Base-by-base conservation (phyloP, 106 monocot species). In the Dioscorea dumetorum region DNA sequence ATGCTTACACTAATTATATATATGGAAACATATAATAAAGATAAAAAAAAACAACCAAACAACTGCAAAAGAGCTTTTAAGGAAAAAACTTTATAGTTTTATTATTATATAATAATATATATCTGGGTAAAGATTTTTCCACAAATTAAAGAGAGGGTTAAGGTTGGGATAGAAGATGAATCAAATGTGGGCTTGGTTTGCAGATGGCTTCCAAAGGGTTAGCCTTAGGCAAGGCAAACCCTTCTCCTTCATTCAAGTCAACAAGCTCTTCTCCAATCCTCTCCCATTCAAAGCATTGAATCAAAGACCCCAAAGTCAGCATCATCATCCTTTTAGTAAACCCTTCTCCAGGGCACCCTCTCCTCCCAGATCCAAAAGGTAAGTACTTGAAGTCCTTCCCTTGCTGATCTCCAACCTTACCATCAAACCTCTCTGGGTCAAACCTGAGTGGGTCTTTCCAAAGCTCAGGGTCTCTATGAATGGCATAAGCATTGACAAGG, bases 391-490 rank as follows among this genome's bases (percentile, higher is more conserved):
- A 48, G 41, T 41, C 9, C 41, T 10, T 41, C 20, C 49, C 65
- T 2, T 22, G 14, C 4, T 31, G 13, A 17, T 33, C 62, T 12
- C 62, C 62, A 13, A 21, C 62, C n/a, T 4, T 21, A 17, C 58
- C 2, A 60, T 20, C 62, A 62, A 62, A 62, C 33, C 62, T 62
- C 56, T 72, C 78, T 13, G 78, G 63, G 5, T 2, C 17, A 16
- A 70, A 71, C 35, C 58, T 24, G 6, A 11, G 28, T 10, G 74
- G 80, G 14, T 75, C 64, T 8, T 34, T 35, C 74, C 74, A 80
- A 16, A 20, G 19, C 35, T 50, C 14, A 8, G 80, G 61, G 61
- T 80, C 81, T 54, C 81, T 70, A 1, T 81, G 81, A n/a, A 81
- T 76, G 15, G 57, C 33, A 19, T 57, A 68, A 1, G 41, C 71